These are phyloP conservation scores for Fraxinus excelsior DNA, from an alignment of 257 asterid species.

Conservation along the genomic window DNA sequence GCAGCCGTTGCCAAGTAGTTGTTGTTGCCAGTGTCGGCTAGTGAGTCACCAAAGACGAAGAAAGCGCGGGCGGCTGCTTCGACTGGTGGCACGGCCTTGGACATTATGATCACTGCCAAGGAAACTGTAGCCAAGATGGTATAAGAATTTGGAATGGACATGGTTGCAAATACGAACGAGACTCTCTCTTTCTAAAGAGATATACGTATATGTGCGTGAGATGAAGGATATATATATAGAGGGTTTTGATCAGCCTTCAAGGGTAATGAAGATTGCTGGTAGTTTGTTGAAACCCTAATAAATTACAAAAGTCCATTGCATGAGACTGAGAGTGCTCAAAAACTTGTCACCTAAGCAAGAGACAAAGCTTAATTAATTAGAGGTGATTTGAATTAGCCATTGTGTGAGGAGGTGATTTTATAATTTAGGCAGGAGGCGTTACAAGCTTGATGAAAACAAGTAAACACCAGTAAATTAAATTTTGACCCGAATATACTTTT, in stretches of 20 bases:
- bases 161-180: neutral
- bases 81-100: constrained; percentile 16
- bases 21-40: constrained; percentile 81
- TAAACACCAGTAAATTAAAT: neutral
- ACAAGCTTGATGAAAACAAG: neutral
- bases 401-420: neutral
- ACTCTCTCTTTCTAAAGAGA: neutral
- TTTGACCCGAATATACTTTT: neutral
- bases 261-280: neutral
- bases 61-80: constrained; percentile 65
- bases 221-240: neutral
- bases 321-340: neutral
- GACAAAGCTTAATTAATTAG: neutral
- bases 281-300: constrained; percentile 45
- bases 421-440: neutral
- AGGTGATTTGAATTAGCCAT: neutral
- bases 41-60: constrained; percentile 76
- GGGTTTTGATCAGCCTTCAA: constrained; percentile 12
- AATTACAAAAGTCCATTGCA: constrained; percentile 25
- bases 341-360: neutral
- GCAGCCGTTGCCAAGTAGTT: constrained; percentile 66
- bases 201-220: neutral
- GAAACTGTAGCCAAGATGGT: constrained; percentile 10
- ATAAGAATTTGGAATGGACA: constrained; percentile 23
- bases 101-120: constrained; percentile 10